Percentiles rank a stretch among this genome's conserved stretches.
Evolutionary conservation across 2,329 filamentous ascomycete genomes (phyloP).

Genomic region (Arthrobotrys entomopaga): DNA sequence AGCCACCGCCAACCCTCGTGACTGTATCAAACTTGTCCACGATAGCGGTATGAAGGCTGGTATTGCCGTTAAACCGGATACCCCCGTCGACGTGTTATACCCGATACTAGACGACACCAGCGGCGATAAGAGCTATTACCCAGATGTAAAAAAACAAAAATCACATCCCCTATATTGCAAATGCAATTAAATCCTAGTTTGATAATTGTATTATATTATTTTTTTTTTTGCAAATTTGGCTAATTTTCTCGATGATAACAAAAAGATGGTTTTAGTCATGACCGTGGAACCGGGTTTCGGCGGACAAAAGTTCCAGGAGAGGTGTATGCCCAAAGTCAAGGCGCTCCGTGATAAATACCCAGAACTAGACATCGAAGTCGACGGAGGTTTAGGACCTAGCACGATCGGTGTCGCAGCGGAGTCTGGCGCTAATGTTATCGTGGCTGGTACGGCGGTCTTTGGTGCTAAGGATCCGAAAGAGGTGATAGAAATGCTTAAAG

Average conservation of each 20-base stretch:
- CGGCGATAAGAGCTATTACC: constrained; percentile 69
- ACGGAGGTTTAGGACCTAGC: constrained; percentile 85
- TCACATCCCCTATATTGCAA: not conserved
- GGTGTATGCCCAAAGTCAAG: constrained; percentile 91
- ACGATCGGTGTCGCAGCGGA: constrained; percentile 95
- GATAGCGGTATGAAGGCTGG: constrained; percentile 86
- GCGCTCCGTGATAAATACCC: constrained; percentile 86
- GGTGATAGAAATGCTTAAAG: constrained; percentile 83
- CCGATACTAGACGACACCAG: constrained; percentile 78
- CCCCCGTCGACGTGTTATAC: constrained; percentile 87
- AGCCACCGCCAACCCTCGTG: constrained; percentile 85
- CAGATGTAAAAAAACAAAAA: constrained; percentile 18
- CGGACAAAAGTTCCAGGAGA: constrained; percentile 98
- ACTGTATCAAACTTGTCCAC: constrained; percentile 91
- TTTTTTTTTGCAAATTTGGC: not conserved
- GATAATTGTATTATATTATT: too few relatives aligned
- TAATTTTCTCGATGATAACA: constrained; percentile 45
- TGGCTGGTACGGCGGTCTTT: constrained; percentile 95
- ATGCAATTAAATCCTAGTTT: not conserved
- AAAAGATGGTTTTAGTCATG: constrained; percentile 97
- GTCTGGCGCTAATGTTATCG: constrained; percentile 96
- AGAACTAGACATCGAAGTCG: constrained; percentile 94
- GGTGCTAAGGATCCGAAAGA: constrained; percentile 87
- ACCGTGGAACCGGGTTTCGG: constrained; percentile 97
- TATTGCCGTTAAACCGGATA: constrained; percentile 94